Percentiles rank a stretch among this genome's conserved stretches.
Evolutionary conservation across 805 yeast genomes (phyloP).

Genomic region (Candida yuanshanica): DNA sequence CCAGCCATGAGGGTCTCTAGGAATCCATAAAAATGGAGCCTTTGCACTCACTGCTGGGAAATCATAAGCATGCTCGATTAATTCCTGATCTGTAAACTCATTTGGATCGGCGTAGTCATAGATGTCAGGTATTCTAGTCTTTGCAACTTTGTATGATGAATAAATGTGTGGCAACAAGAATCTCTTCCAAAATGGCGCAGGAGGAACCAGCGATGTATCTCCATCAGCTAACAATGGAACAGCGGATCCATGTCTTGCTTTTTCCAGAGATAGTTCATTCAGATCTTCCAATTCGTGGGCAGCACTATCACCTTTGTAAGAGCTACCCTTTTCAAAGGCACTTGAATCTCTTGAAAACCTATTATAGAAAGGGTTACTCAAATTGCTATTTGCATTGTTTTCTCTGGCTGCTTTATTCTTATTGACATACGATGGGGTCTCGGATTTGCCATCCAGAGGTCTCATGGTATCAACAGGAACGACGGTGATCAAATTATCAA

Average conservation of each 20-base stretch:
- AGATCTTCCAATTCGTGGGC: slow-evolving; percentile 23
- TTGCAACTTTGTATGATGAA: slow-evolving; percentile 41
- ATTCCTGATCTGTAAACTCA: slow-evolving; percentile 30
- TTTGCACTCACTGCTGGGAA: slow-evolving; percentile 66
- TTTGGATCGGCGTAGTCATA: slow-evolving; percentile 45
- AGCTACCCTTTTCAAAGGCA: slow-evolving; percentile 2
- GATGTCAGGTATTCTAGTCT: slow-evolving; percentile 52
- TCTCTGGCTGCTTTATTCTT: background rate
- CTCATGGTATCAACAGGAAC: slow-evolving; percentile 72
- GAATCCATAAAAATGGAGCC: slow-evolving; percentile 85
- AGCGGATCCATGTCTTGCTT: slow-evolving; percentile 17
- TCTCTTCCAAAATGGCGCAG: slow-evolving; percentile 38
- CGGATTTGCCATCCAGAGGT: slow-evolving; percentile 64
- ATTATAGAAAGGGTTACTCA: background rate
- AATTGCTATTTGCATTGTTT: background rate
- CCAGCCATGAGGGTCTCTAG: slow-evolving; percentile 83
- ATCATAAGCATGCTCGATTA: slow-evolving; percentile 59
- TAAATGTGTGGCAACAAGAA: slow-evolving; percentile 53
- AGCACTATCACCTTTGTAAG: slow-evolving; percentile 13
- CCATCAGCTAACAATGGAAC: slow-evolving; percentile 74
- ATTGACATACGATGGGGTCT: slow-evolving; percentile 49
- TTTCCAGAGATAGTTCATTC: slow-evolving; percentile 17
- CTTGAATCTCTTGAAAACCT: slow-evolving; percentile 8
- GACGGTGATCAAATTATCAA: slow-evolving; percentile 50
- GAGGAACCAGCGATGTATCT: slow-evolving; percentile 25